phyloP scores from a whole-genome alignment of 2,329 filamentous ascomycete species.

The Aureobasidium sp. region DNA sequence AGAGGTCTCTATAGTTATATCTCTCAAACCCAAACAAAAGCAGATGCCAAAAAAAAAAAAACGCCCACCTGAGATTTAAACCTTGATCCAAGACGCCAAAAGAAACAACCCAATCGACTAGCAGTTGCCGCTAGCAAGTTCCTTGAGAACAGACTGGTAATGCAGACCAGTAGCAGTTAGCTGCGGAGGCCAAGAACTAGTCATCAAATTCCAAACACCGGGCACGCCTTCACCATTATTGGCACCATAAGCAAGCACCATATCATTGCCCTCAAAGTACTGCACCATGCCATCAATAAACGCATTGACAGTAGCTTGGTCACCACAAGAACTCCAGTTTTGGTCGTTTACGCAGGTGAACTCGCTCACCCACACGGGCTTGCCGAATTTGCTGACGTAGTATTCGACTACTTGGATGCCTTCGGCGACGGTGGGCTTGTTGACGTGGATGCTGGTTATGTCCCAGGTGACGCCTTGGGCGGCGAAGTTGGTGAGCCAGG shows the following conservation, averaged over 20 bases:
- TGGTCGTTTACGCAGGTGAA: conserved; percentile 23
- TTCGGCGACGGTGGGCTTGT: conserved; percentile 21
- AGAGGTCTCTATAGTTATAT: neutral
- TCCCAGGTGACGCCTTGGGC: conserved; percentile 19
- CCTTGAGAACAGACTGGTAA: conserved; percentile 11
- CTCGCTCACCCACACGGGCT: conserved; percentile 23
- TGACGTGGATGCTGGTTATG: conserved; percentile 24
- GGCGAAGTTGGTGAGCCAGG: conserved; percentile 22
- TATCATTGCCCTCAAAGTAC: conserved; percentile 20
- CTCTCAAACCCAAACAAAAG: neutral
- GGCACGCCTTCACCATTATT: conserved; percentile 22
- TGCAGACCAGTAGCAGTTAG: conserved; percentile 11
- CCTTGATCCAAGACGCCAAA: neutral
- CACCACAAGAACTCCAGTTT: conserved; percentile 20
- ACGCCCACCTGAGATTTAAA: neutral
- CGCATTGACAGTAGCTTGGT: conserved; percentile 19
- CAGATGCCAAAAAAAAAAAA: neutral
- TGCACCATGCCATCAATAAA: conserved; percentile 21
- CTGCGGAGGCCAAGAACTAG: conserved; percentile 2
- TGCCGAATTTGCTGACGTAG: conserved; percentile 21
- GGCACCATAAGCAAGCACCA: conserved; percentile 23
- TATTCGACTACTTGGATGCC: conserved; percentile 23
- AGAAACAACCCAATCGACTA: neutral
- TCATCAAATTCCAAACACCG: conserved; percentile 14
- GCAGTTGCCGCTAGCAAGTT: neutral